Percentiles rank a stretch among this genome's conserved stretches.
Evolutionary conservation across 495 filamentous ascomycete species (phyloP).

Genomic region (Penicillium samsonianum): DNA sequence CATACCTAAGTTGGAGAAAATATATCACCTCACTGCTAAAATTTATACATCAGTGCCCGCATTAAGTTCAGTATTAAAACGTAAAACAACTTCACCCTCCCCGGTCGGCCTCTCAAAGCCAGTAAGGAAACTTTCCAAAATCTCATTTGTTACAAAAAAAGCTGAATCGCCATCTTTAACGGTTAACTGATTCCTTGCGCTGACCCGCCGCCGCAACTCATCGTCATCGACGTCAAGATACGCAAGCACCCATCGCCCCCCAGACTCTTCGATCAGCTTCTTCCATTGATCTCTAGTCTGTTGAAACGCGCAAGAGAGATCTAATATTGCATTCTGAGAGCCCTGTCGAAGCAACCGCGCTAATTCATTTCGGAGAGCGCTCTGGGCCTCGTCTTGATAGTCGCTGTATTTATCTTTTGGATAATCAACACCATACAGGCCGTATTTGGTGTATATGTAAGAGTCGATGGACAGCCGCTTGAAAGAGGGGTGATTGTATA

Average conservation of each 20-base stretch:
- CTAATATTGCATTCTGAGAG: constrained; percentile 30
- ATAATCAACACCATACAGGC: constrained; percentile 38
- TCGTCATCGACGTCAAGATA: constrained; percentile 32
- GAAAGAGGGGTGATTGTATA: constrained; percentile 67
- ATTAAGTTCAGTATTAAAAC: not conserved
- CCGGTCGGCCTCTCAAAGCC: constrained; percentile 39
- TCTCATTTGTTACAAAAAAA: constrained; percentile 34
- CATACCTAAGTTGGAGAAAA: too few relatives aligned
- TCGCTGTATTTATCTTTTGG: constrained; percentile 30
- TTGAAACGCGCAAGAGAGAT: constrained; percentile 38
- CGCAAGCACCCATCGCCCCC: constrained; percentile 37
- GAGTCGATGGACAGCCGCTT: constrained; percentile 44
- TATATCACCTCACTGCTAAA: too few relatives aligned
- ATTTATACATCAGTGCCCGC: too few relatives aligned
- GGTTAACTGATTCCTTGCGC: constrained; percentile 25
- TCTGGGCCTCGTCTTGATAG: constrained; percentile 35
- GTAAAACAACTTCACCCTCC: constrained; percentile 39
- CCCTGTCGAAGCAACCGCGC: constrained; percentile 24
- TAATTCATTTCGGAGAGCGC: constrained; percentile 21
- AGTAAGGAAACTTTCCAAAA: constrained; percentile 35
- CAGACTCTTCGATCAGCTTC: constrained; percentile 26
- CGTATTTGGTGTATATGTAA: constrained; percentile 34
- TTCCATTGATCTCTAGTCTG: constrained; percentile 36
- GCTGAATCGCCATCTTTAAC: constrained; percentile 41
- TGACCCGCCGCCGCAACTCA: constrained; percentile 32